phyloP scores from a whole-genome alignment of 2,329 filamentous ascomycete species.

The Pseudopithomyces chartarum region DNA sequence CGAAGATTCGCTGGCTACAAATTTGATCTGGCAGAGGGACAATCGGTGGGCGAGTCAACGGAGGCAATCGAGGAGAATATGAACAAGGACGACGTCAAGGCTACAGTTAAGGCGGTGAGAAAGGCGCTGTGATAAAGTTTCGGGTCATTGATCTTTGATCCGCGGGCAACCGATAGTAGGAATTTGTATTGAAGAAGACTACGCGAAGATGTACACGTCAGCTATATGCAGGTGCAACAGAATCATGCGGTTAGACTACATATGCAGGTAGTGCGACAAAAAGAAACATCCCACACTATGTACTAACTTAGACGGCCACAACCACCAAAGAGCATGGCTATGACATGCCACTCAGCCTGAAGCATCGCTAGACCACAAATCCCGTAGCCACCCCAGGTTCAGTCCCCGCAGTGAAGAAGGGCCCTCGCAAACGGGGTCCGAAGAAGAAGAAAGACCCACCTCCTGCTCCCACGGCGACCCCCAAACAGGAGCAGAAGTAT shows the following conservation, averaged over 20 bases:
- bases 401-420: not conserved
- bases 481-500: not conserved
- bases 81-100: not conserved
- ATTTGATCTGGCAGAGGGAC: not conserved
- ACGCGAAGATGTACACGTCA: no score
- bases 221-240: no score
- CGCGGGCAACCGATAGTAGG: no score
- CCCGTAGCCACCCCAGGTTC: not conserved
- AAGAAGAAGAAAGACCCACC: not conserved
- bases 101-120: not conserved
- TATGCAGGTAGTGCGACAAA: conserved; percentile 44
- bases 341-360: not conserved
- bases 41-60: not conserved
- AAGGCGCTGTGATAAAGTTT: not conserved
- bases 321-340: conserved; percentile 34
- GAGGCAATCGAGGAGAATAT: not conserved
- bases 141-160: no score
- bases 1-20: conserved; percentile 10
- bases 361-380: no score
- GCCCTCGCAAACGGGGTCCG: not conserved
- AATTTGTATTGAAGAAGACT: no score
- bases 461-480: not conserved
- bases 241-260: conserved; percentile 16
- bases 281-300: conserved; percentile 49
- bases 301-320: conserved; percentile 50